phyloP scores from a whole-genome alignment of 2,329 filamentous ascomycete genomes.

The Sporothrix protearum region DNA sequence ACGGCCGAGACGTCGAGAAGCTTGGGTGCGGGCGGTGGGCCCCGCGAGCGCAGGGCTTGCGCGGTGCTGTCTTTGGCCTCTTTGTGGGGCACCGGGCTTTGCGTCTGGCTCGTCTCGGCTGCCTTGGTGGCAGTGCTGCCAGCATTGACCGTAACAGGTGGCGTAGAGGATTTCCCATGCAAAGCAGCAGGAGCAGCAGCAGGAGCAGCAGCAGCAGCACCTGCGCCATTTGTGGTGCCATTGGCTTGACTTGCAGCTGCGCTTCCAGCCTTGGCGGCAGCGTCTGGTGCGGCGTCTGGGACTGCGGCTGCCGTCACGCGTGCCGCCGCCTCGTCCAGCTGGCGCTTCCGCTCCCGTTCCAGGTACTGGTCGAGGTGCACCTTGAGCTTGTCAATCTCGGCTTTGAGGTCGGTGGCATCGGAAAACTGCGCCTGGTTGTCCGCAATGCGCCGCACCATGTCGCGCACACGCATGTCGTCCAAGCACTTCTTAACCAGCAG shows the following conservation, averaged over 20 bases:
- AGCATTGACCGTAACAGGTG: neutral
- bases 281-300: neutral
- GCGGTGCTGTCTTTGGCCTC: constrained; percentile 36
- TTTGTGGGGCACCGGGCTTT: neutral
- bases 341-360: constrained; percentile 22
- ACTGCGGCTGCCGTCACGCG: neutral
- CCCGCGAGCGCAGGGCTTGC: constrained; percentile 57
- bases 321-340: constrained; percentile 29
- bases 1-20: constrained; percentile 63
- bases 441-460: constrained; percentile 54
- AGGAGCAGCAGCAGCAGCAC: no score
- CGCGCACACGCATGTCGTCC: constrained; percentile 48
- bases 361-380: constrained; percentile 23
- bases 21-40: constrained; percentile 51
- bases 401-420: constrained; percentile 45
- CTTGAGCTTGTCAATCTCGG: constrained; percentile 48
- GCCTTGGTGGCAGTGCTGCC: neutral
- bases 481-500: constrained; percentile 55
- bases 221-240: constrained; percentile 32
- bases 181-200: no score
- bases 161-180: neutral
- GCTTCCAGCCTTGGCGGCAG: neutral
- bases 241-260: constrained; percentile 30
- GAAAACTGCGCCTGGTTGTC: constrained; percentile 49
- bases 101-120: neutral